Evolutionary conservation across 1,139 yeast species (phyloP), one percentile per base, ranked within the genome.

Genomic region (Protomyces inouyei): DNA sequence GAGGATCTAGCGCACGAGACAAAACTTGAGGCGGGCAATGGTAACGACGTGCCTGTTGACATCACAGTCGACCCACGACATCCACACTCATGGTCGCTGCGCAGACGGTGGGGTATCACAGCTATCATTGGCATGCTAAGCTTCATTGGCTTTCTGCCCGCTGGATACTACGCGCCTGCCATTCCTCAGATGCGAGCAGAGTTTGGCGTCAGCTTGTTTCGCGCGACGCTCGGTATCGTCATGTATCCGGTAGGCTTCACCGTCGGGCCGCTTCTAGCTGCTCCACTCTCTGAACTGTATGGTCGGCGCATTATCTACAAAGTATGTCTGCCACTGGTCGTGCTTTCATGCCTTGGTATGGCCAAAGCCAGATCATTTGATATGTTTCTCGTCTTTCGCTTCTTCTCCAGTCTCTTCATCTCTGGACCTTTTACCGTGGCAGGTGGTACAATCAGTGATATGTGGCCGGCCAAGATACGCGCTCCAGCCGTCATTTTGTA

Each of bases 371-470:
- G 78, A 36, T 84, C 84, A 68, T 79, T 85, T 52, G 74, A 75
- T 1, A 72, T 73, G 5, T 70, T 78, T 37, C 77, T 88, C 59
- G 86, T 89, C 1, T 77, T 88, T 63, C 80, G 97, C 70, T 88
- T 90, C 73, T 83, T 91, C 70, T 82, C 91, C 46, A 97, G 97
- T 2, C 79, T 87, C 38, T 80, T 87, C 65, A 88, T 95, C 0
- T 84, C 93, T 3, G 97, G 97, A 3, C 91, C 95, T 0, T 79
- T 91, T 72, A 85, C 95, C 3, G 84, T 89, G 69, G 96, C 93
- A 10, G 95, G 93, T 66, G 97, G 96, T 66, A 84, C 95, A 3
- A 82, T 90, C 67, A 81, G 87, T 66, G 59, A 57, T 25, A 40
- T 57, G n/a, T 52, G 51, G 55, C 57, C 54, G 16, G 46, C 56